Evolutionary conservation across 441 rosid genomes (phyloP), one percentile per base, ranked within the genome.

Genomic region (Manihot esculenta): DNA sequence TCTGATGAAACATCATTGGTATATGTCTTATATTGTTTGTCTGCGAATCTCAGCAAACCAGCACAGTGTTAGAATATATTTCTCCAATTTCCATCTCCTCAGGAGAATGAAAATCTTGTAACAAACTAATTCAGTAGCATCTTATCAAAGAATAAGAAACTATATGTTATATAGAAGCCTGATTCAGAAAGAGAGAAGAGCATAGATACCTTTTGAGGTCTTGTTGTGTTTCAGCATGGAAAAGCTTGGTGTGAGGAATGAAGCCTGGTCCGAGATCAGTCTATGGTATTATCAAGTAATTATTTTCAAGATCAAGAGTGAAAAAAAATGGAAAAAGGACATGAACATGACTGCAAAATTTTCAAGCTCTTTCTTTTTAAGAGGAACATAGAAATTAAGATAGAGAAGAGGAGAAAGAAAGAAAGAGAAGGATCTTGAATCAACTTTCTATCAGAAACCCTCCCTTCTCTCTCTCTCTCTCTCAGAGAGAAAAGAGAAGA

Each of bases 251-350:
- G 89, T 83, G 71, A 88, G 84, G 91, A 88, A 88, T 86, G 93
- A 88, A 88, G 93, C 93, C 93, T 88, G 91, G 91, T 88, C 93
- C 93, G 93, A 86, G 91, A 86, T 88, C 87, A 53, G 27, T 68
- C 58, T 53, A 50, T 71, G 75, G 35, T 62, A 24, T 69, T 74
- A 23, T 53, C 57, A 49, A 23, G 15, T 18, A 55, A 50, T 33
- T 21, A 68, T 54, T 67, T 48, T 26, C 42, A 57, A 64, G 10
- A 64, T 49, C 33, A 60, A 48, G 17, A 51, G 11, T 10, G 18
- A 18, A 24, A n/a, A 55, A 42, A 12, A 54, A 27, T 11, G 20
- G 15, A 0, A n/a, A 27, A 20, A 33, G 20, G 44, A 54, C 61
- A 67, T 35, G 41, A 18, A 61, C 60, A 64, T 14, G n/a, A 64